Base-by-base conservation (phyloP, 345 rosid genomes). In the Aquilaria sinensis region DNA sequence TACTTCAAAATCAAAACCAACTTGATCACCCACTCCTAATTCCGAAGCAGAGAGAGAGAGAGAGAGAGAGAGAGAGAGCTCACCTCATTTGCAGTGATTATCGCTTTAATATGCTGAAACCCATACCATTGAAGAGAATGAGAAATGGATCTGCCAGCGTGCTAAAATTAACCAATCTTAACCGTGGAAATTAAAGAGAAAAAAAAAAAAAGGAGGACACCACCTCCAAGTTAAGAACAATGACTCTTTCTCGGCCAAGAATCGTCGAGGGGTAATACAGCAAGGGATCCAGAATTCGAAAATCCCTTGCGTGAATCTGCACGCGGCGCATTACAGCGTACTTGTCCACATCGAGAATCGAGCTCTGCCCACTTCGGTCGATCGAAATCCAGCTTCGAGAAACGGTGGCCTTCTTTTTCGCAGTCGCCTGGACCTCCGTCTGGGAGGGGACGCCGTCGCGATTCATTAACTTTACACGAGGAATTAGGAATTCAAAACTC, bases 61-160 rank as follows among this genome's bases (percentile, higher is more conserved):
- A 67, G 56, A 11, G 23, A 37, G 43, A 37, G 8, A 37, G 43
- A 37, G 5, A 5, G 43, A 4, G 8, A 31, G 53, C 37, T 71
- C 64, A 80, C 88, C 85, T 80, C 85, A 53, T 78, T 82, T 15
- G 81, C 77, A 6, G 88, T 83, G 70, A 80, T 73, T 50, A 83
- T 78, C 5, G 83, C 83, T 73, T 83, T 83, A 45, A 83, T 77
- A 62, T 83, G 85, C 83, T 78, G 77, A 50, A 56, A 70, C 12
- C 15, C 43, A 49, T 37, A 57, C 3, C 41, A 33, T 13, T 47
- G 15, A 30, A 37, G 6, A 3, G 14, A 65, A 31, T 2, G 53
- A 43, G 49, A 3, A 1, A 34, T 43, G 16, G 31, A 37, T 1
- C 23, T 37, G 43, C 43, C n/a, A 55, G 11, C 16, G 23, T 47